Base-by-base conservation (phyloP, 2,329 filamentous ascomycete species). In the Beauveria sp. region DNA sequence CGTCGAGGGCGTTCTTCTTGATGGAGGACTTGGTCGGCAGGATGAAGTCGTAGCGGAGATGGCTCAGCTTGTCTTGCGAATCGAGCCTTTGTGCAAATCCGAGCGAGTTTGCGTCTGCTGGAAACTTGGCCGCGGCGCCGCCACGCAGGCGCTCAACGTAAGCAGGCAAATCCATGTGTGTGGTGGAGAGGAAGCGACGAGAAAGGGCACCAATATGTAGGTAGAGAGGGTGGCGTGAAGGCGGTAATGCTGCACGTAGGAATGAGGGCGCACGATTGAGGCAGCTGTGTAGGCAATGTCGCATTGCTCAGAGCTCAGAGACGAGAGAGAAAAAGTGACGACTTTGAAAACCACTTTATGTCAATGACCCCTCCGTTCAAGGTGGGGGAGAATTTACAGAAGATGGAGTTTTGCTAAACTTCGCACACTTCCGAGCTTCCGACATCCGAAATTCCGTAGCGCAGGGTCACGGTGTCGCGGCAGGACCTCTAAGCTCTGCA, bases 11-110 rank as follows among this genome's bases (percentile, higher is more conserved):
- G 65, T 79, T 87, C 65, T 88, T 83, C 70, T 82, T 86, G 51
- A 95, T 74, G 46, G 92, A 90, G 10, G 77, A 78, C 71, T 86
- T 90, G 3, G 88, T 88, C 0, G 92, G 92, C 51, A 96, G 86
- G 53, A 88, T 81, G 71, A 93, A 96, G 66, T 93, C 83, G 26
- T 85, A 75, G 38, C 90, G 83, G 60, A 90, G 80, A 61, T 79
- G 75, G 18, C 75, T 73, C 45, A 91, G 72, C n/a, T 79, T 73
- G 69, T 91, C 87, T 66, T 84, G 77, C 0, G 75, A 73, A 71
- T 91, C 88, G 6, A 89, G 77, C 50, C 67, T 66, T 63, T 70
- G 71, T 2, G 83, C 82, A 70, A 79, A 85, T 6, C 77, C 77
- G 6, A 77, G 64, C 0, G 78, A 75, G 61, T 74, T 76, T 61